Evolutionary conservation across 169 alveolate species (phyloP).

Genomic region (Plasmodium cynomolgi): DNA sequence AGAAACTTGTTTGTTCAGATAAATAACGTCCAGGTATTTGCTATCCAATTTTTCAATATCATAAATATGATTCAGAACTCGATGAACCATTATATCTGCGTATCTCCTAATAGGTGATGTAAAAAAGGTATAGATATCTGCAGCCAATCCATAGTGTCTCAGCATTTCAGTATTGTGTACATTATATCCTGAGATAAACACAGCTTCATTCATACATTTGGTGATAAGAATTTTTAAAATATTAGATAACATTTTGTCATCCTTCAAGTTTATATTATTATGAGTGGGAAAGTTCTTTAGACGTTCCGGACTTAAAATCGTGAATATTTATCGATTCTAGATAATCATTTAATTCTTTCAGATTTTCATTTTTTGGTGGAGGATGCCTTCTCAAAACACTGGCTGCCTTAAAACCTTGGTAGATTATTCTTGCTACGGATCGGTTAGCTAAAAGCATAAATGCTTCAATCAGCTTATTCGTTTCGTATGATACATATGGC

Average conservation of each 20-base stretch:
- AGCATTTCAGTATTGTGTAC: constrained; percentile 72
- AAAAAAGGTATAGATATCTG: constrained; percentile 98
- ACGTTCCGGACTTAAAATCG: constrained; percentile 87
- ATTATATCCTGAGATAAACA: constrained; percentile 82
- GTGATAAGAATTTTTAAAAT: constrained; percentile 93
- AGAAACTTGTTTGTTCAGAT: constrained; percentile 30
- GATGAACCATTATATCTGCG: constrained; percentile 97
- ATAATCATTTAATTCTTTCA: constrained; percentile 90
- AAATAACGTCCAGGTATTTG: constrained; percentile 72
- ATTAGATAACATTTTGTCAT: constrained; percentile 91
- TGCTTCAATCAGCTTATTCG: constrained; percentile 95
- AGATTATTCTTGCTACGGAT: constrained; percentile 95
- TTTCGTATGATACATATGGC: constrained; percentile 83
- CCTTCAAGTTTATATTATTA: constrained; percentile 86
- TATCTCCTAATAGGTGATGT: constrained; percentile 99
- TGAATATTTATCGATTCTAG: constrained; percentile 86
- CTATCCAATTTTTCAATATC: constrained; percentile 77
- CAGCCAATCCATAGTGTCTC: constrained; percentile 98
- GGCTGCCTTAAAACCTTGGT: constrained; percentile 92
- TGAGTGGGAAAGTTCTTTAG: constrained; percentile 91
- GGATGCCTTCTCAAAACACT: constrained; percentile 96
- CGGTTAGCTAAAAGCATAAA: constrained; percentile 99
- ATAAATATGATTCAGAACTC: constrained; percentile 89
- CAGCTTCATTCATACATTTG: constrained; percentile 96
- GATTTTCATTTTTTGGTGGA: constrained; percentile 93